phyloP scores from a whole-genome alignment of 1,284 basidiomycete species.

The Wolfiporia cocos region DNA sequence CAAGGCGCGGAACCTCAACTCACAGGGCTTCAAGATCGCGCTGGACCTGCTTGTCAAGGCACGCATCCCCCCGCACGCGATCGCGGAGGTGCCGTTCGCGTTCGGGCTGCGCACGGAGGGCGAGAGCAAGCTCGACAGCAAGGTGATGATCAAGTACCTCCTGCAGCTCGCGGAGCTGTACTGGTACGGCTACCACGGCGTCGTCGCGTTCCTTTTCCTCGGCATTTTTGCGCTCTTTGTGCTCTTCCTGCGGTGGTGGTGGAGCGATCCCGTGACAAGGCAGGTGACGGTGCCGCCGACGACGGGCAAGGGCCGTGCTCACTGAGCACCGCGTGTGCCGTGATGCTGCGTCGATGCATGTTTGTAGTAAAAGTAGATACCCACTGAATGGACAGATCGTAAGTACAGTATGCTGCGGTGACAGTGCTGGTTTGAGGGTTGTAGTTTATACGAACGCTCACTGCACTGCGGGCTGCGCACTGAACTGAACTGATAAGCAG shows the following conservation, averaged over 20 bases:
- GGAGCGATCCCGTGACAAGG: background rate
- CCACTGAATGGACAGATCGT: background rate
- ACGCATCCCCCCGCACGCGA: slow-evolving; percentile 20
- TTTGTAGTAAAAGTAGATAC: slow-evolving; percentile 4
- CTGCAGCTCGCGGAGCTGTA: slow-evolving; percentile 29
- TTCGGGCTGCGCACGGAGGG: slow-evolving; percentile 27
- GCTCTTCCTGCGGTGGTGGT: background rate
- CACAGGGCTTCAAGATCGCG: slow-evolving; percentile 29
- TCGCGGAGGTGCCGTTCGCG: slow-evolving; percentile 29
- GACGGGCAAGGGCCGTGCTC: background rate
- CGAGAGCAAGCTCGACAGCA: slow-evolving; percentile 27
- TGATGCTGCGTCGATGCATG: background rate
- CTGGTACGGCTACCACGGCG: slow-evolving; percentile 24
- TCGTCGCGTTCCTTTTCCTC: slow-evolving; percentile 16
- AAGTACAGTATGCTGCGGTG: too few relatives aligned
- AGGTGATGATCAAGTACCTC: slow-evolving; percentile 28
- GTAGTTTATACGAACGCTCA: too few relatives aligned
- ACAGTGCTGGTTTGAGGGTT: too few relatives aligned
- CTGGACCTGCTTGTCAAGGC: slow-evolving; percentile 30
- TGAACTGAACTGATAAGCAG: too few relatives aligned
- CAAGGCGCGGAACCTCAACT: slow-evolving; percentile 25
- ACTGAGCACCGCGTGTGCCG: background rate
- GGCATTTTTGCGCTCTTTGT: slow-evolving; percentile 1
- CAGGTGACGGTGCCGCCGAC: background rate
- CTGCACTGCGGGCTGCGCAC: too few relatives aligned